These are phyloP conservation scores for Diaporthe ampelina DNA, from an alignment of 2,329 filamentous ascomycete genomes.

Conservation along the genomic window DNA sequence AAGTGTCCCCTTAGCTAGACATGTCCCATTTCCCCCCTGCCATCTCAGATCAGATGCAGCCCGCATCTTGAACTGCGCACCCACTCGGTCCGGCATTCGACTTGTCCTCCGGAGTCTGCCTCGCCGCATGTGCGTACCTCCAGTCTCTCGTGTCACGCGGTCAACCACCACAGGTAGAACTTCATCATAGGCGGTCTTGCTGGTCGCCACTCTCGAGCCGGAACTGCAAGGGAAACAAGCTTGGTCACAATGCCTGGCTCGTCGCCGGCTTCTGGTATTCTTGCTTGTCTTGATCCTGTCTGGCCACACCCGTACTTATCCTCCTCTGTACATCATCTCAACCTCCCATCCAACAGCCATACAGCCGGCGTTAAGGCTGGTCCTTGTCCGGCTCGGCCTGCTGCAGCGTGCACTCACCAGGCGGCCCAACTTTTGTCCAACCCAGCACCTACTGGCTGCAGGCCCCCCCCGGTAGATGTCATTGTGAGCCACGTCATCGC, in stretches of 20 bases:
- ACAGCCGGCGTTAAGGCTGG: not conserved
- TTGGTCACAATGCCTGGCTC: not conserved
- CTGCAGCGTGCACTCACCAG: not conserved
- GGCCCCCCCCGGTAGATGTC: not conserved
- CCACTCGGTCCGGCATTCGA: not conserved
- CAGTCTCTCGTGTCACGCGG: not conserved
- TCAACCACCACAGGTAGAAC: not conserved
- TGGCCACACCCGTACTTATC: not conserved
- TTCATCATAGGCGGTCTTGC: not conserved
- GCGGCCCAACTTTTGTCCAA: not conserved
- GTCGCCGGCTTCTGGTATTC: constrained; percentile 11
- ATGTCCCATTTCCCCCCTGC: not conserved
- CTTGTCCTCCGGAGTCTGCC: not conserved
- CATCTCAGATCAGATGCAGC: not conserved
- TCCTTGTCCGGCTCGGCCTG: not conserved
- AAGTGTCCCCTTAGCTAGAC: not conserved
- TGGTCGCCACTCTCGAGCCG: not conserved
- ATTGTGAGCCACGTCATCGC: constrained; percentile 5
- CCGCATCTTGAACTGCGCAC: not conserved
- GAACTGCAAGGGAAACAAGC: too few species aligned
- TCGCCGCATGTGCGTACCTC: not conserved
- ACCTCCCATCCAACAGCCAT: not conserved
- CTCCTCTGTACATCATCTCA: not conserved
- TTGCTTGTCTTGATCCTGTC: constrained; percentile 3
- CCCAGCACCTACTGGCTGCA: not conserved